Conservation (phyloP, 2,329 filamentous ascomycete species). For the Aspergillus sp. region DNA sequence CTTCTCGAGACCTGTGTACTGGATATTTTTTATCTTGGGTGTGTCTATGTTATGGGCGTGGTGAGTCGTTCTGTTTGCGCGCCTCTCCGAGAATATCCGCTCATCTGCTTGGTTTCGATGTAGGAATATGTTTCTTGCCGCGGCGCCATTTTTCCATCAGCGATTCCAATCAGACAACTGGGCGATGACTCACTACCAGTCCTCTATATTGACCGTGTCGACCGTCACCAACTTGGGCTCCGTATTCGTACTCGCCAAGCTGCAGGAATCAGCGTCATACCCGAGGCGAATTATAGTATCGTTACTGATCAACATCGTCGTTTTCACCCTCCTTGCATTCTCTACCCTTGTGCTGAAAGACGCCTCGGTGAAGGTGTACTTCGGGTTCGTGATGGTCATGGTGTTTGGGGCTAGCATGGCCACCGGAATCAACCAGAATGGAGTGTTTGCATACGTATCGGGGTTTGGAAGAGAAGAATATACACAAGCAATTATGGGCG, state of each 20-base stretch:
- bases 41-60: constrained; percentile 97
- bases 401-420: constrained; percentile 77
- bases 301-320: constrained; percentile 71
- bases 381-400: constrained; percentile 78
- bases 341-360: constrained; percentile 71
- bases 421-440: constrained; percentile 87
- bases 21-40: constrained; percentile 79
- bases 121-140: constrained; percentile 98
- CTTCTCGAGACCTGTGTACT: constrained; percentile 86
- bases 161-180: constrained; percentile 72
- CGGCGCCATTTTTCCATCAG: constrained; percentile 85
- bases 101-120: not conserved
- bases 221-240: constrained; percentile 77
- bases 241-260: constrained; percentile 73
- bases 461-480: constrained; percentile 85
- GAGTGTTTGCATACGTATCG: constrained; percentile 85
- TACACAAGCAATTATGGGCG: constrained; percentile 93
- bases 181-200: constrained; percentile 81
- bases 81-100: not conserved
- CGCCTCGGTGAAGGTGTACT: constrained; percentile 65
- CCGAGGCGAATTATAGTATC: constrained; percentile 79
- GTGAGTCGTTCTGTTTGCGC: constrained; percentile 51
- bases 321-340: constrained; percentile 75
- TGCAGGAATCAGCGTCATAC: constrained; percentile 83
- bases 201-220: constrained; percentile 81